phyloP scores from a whole-genome alignment of 345 rosid genomes.

The Dipteronia sinensis region DNA sequence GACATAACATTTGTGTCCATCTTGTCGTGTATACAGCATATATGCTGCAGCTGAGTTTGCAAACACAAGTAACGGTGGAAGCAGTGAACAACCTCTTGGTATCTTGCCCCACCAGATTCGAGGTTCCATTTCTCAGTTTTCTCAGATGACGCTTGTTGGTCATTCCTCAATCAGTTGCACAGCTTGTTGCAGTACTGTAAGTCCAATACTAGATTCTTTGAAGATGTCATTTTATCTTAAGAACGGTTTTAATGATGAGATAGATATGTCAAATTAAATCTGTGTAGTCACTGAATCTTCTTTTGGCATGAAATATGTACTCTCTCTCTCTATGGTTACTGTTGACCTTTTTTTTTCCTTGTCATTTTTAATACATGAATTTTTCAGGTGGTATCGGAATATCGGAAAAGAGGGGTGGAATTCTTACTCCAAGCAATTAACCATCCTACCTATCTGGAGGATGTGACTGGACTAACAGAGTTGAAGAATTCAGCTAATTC shows the following conservation, averaged over 20 bases:
- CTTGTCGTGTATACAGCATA: conserved; percentile 45
- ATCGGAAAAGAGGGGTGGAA: conserved; percentile 58
- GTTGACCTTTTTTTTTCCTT: neutral
- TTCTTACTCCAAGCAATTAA: conserved; percentile 85
- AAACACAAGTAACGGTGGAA: conserved; percentile 42
- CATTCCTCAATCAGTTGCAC: conserved; percentile 86
- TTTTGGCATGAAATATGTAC: neutral
- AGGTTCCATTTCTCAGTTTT: conserved; percentile 80
- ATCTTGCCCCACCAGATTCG: conserved; percentile 94
- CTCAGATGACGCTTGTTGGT: conserved; percentile 81
- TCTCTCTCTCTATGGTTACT: neutral
- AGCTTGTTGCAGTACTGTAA: conserved; percentile 83
- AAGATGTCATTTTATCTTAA: neutral
- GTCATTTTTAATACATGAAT: neutral
- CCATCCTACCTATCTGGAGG: conserved; percentile 92
- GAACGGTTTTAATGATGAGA: neutral
- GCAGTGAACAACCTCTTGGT: conserved; percentile 73
- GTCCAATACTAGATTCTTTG: conserved; percentile 13
- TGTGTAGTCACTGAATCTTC: neutral
- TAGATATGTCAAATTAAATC: neutral
- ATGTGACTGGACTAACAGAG: conserved; percentile 88
- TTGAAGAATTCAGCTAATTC: conserved; percentile 71
- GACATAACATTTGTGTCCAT: conserved; percentile 12
- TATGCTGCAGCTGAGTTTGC: conserved; percentile 65
- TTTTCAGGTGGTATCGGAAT: conserved; percentile 78